Base-by-base conservation (phyloP, 1,284 basidiomycete genomes). In the Microstroma glucosiphilum region DNA sequence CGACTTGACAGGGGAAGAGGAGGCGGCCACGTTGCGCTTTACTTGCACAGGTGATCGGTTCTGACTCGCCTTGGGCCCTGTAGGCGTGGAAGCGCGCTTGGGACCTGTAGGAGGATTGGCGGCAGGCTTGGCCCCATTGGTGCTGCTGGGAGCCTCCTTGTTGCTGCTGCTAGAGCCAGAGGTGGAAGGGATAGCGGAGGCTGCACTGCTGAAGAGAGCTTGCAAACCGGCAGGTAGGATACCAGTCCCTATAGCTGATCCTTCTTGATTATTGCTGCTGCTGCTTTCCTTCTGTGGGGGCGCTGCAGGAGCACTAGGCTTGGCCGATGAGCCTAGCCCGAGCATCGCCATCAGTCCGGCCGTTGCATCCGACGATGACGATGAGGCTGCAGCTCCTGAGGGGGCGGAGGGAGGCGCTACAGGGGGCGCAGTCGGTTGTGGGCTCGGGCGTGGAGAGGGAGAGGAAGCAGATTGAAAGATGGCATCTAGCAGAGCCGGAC, bases 381-480 rank as follows among this genome's bases (percentile, higher is more conserved):
- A 62, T 54, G 2, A 69, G 23, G 56, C 30, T 3, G 63, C 21
- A 15, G 55, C 4, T 9, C 23, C 11, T 41, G 43, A 2, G 60
- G 53, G 8, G 26, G 67, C 41, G n/a, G 63, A 51, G 25, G 65
- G 37, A 43, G 40, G 15, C 17, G 58, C 25, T 21, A 48, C 4
- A 37, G 13, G 43, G 2, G 41, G 30, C 6, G 46, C 25, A 21
- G 6, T 13, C 6, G 43, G 25, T 17, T 37, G 30, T 4, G 30
- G 30, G 30, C 30, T 37, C 9, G 9, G 30, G 30, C 30, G 30
- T 3, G 30, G 30, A 9, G 23, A 12, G 41, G 56, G 19, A 30
- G 60, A 21, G 17, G 26, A 30, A 13, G 40, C 46, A 3, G 69
- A 73, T 11, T 74, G 67, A 61, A 77, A 77, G 56, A 77, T 73